Conservation (phyloP, 2,329 filamentous ascomycete genomes). For the Nothophoma quercina region DNA sequence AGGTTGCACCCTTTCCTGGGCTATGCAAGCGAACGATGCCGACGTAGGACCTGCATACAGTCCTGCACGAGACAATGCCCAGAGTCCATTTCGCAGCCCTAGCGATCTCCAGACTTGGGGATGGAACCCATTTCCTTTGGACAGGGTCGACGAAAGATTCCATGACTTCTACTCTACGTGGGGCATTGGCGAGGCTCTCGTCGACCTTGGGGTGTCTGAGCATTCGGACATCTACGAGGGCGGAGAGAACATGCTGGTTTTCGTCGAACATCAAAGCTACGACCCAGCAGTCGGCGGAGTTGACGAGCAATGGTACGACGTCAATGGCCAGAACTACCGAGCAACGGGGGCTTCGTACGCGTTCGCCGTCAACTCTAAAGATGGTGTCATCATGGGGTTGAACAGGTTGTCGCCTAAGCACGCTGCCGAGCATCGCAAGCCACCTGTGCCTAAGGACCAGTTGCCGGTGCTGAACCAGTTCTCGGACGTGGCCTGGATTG, state of each 20-base stretch:
- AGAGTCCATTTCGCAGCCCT: slow-evolving; percentile 9
- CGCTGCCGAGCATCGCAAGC: slow-evolving; percentile 19
- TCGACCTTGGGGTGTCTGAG: slow-evolving; percentile 20
- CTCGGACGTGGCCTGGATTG: slow-evolving; percentile 29
- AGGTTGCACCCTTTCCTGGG: slow-evolving; percentile 22
- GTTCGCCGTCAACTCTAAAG: slow-evolving; percentile 21
- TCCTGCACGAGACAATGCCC: slow-evolving; percentile 15
- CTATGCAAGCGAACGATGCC: slow-evolving; percentile 19
- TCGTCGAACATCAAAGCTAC: slow-evolving; percentile 18
- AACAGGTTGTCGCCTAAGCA: slow-evolving; percentile 21
- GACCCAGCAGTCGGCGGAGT: not conserved
- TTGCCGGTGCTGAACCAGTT: slow-evolving; percentile 25
- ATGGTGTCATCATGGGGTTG: slow-evolving; percentile 29
- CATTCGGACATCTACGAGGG: slow-evolving; percentile 20
- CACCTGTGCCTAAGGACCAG: slow-evolving; percentile 14
- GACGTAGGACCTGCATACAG: slow-evolving; percentile 16
- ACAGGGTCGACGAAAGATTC: slow-evolving; percentile 1
- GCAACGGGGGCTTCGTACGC: slow-evolving; percentile 24
- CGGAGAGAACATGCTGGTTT: slow-evolving; percentile 21
- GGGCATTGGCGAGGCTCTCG: slow-evolving; percentile 24
- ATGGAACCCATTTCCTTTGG: slow-evolving; percentile 17
- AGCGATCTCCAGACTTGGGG: slow-evolving; percentile 18
- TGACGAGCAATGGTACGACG: slow-evolving; percentile 20
- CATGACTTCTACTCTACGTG: slow-evolving; percentile 23
- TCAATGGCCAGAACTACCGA: slow-evolving; percentile 16